These are phyloP conservation scores for Hyaloscypha hepaticicola DNA, from an alignment of 495 filamentous ascomycete genomes.

Conservation along the genomic window DNA sequence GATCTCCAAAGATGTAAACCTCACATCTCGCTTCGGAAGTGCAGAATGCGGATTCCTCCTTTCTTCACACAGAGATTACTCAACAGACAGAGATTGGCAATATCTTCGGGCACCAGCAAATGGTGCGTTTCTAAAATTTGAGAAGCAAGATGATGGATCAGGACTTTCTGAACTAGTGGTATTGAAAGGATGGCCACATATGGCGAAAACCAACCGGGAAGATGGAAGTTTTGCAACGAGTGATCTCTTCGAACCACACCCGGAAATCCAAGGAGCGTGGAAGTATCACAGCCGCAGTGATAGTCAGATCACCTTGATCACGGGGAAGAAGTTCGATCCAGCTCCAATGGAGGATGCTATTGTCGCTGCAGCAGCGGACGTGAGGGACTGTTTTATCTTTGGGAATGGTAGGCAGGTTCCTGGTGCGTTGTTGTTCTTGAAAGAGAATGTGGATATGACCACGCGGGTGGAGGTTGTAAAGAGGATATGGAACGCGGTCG, in stretches of 20 bases:
- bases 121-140: constrained; percentile 46
- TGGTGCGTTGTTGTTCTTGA: constrained; percentile 45
- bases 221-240: constrained; percentile 57
- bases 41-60: constrained; percentile 58
- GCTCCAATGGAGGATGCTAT: constrained; percentile 56
- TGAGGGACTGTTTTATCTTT: constrained; percentile 49
- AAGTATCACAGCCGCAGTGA: constrained; percentile 60
- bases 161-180: constrained; percentile 58
- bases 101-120: constrained; percentile 48
- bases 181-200: constrained; percentile 59
- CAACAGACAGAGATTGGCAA: constrained; percentile 62
- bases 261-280: constrained; percentile 51
- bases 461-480: constrained; percentile 3
- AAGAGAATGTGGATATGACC: background rate
- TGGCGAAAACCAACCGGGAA: constrained; percentile 56
- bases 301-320: constrained; percentile 59
- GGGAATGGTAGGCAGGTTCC: constrained; percentile 44
- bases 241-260: constrained; percentile 61
- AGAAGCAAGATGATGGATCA: constrained; percentile 47
- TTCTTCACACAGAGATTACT: constrained; percentile 50
- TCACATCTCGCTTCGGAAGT: constrained; percentile 57
- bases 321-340: constrained; percentile 69
- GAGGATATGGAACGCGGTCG: constrained; percentile 39
- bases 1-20: constrained; percentile 45
- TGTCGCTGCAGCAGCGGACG: constrained; percentile 27